Evolutionary conservation across 2,329 filamentous ascomycete genomes (phyloP).

Genomic region (Nemania diffusa): DNA sequence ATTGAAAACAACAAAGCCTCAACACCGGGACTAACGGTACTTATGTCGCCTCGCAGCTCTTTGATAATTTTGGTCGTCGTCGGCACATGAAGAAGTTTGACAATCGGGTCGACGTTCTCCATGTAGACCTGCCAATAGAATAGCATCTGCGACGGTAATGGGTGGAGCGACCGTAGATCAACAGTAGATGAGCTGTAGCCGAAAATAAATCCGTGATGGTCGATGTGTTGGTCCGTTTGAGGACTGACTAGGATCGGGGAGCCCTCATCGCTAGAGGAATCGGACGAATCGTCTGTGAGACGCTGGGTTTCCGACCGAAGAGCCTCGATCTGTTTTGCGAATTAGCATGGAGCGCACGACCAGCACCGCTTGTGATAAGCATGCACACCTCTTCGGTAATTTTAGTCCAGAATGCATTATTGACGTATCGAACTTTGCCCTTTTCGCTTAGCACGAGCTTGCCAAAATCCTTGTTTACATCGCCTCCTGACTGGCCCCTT

Average conservation of each 20-base stretch:
- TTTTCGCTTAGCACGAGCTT: conserved; percentile 76
- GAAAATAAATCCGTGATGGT: conserved; percentile 77
- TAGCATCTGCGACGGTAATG: conserved; percentile 70
- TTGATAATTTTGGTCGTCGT: conserved; percentile 71
- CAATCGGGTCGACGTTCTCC: conserved; percentile 77
- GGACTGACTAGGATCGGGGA: conserved; percentile 56
- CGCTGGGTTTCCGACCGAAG: conserved; percentile 62
- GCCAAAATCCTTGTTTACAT: conserved; percentile 67
- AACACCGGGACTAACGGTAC: conserved; percentile 64
- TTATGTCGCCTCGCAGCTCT: conserved; percentile 67
- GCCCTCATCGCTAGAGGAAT: conserved; percentile 70
- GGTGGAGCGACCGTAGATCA: conserved; percentile 72
- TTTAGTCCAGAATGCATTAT: conserved; percentile 80
- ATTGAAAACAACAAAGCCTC: conserved; percentile 73
- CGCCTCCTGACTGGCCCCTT: conserved; percentile 43
- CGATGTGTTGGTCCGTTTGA: conserved; percentile 50
- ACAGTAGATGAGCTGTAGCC: conserved; percentile 78
- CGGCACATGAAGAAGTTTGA: conserved; percentile 77
- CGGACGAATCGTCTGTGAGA: conserved; percentile 64
- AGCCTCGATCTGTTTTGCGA: conserved; percentile 41
- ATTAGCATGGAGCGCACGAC: conserved; percentile 22
- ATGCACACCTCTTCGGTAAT: conserved; percentile 75
- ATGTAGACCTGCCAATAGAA: conserved; percentile 77
- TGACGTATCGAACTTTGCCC: conserved; percentile 77
- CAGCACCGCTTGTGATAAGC: not conserved